Evolutionary conservation across 768 basidiomycete species (phyloP).

Genomic region (Gyrodon lividus): DNA sequence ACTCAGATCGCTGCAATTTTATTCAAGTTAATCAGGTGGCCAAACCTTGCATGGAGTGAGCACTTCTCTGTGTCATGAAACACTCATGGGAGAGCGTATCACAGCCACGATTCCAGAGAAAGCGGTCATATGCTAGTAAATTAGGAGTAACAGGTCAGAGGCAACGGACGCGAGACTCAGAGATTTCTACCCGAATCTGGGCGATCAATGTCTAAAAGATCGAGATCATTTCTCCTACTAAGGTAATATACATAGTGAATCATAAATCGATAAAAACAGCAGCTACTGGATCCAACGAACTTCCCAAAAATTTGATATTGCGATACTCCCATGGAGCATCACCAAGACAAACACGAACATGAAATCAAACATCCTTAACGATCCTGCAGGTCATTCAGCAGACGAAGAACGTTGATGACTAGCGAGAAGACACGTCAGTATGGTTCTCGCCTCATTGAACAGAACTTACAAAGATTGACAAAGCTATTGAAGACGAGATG

Average conservation of each 20-base stretch:
- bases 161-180: too few relatives aligned
- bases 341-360: not conserved
- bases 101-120: too few relatives aligned
- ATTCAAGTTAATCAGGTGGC: too few relatives aligned
- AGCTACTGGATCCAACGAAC: not conserved
- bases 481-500: conserved; percentile 48
- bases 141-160: too few relatives aligned
- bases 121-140: too few relatives aligned
- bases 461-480: conserved; percentile 77
- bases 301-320: not conserved
- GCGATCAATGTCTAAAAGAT: not conserved
- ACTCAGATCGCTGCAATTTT: too few relatives aligned
- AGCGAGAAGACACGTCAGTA: conserved; percentile 3
- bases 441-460: not conserved
- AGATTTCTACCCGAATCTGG: too few relatives aligned
- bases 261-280: conserved; percentile 5
- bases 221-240: not conserved
- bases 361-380: conserved; percentile 23
- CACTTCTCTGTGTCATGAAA: too few relatives aligned
- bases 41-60: too few relatives aligned
- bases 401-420: conserved; percentile 86
- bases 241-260: conserved; percentile 24
- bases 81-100: too few relatives aligned
- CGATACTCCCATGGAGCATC: not conserved
- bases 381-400: conserved; percentile 59